Evolutionary conservation across 2,329 filamentous ascomycete species (phyloP).

Genomic region (Chrysoporthe puriensis): DNA sequence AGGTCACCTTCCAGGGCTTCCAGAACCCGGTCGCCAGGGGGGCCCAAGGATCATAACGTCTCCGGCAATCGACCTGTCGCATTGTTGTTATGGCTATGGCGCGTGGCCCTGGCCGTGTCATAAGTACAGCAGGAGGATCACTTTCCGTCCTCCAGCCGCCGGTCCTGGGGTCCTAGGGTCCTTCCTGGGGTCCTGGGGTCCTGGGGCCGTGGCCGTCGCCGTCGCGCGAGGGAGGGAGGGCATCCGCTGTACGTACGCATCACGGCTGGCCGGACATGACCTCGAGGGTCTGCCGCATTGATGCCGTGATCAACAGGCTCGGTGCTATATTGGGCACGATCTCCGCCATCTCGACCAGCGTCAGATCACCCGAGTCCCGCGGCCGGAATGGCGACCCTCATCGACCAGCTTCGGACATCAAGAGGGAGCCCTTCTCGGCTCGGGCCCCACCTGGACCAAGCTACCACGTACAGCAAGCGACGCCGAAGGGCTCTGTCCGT

Average conservation of each 20-base stretch:
- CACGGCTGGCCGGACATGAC: background rate
- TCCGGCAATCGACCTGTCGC: background rate
- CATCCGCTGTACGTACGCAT: background rate
- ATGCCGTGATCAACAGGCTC: background rate
- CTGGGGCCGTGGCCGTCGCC: too few relatives aligned
- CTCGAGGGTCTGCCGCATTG: background rate
- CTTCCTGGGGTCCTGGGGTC: too few relatives aligned
- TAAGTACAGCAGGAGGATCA: background rate
- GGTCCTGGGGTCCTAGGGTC: background rate
- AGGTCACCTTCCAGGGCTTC: slow-evolving; percentile 5
- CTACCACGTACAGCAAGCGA: background rate
- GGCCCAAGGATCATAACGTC: background rate
- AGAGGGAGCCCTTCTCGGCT: background rate
- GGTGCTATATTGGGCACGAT: background rate
- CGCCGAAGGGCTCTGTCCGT: background rate
- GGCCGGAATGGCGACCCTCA: background rate
- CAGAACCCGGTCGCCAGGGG: background rate
- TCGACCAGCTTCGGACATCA: background rate
- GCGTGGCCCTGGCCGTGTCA: background rate
- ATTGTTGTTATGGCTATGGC: background rate
- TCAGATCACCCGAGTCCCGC: background rate
- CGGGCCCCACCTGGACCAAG: background rate
- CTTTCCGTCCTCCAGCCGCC: background rate
- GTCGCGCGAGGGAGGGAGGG: background rate
- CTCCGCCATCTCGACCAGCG: background rate